These are phyloP conservation scores for Euphorbia celastroides DNA, from an alignment of 441 rosid genomes.

Conservation along the genomic window DNA sequence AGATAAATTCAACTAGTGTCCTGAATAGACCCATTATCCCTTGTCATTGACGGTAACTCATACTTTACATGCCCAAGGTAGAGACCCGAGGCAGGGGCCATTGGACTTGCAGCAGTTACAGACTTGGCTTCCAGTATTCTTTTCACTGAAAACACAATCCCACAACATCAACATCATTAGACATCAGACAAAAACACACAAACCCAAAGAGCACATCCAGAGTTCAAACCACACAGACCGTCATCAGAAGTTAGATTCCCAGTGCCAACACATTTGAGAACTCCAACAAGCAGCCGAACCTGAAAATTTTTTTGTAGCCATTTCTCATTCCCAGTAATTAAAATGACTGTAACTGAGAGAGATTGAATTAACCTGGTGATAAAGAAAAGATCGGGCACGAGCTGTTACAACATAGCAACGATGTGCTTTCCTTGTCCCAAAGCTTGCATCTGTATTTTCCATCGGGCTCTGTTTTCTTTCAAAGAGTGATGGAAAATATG, in stretches of 20 bases:
- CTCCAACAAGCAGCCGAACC: constrained; percentile 90
- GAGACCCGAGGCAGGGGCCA: constrained; percentile 91
- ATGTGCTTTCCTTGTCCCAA: constrained; percentile 60
- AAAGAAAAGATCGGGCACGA: constrained; percentile 74
- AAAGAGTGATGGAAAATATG: constrained; percentile 56
- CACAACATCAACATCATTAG: background rate
- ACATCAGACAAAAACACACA: background rate
- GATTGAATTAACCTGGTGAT: constrained; percentile 65
- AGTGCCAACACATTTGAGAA: constrained; percentile 76
- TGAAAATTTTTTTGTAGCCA: constrained; percentile 25
- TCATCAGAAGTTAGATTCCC: constrained; percentile 63
- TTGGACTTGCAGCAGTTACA: constrained; percentile 65
- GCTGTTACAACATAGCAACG: constrained; percentile 65
- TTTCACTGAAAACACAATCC: constrained; percentile 42
- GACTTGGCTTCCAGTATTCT: constrained; percentile 66
- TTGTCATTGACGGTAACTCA: constrained; percentile 37
- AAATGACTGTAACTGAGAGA: background rate
- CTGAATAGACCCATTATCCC: background rate
- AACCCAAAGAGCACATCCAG: background rate
- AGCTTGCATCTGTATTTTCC: constrained; percentile 31
- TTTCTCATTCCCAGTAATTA: background rate
- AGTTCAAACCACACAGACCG: constrained; percentile 46
- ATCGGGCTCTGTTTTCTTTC: constrained; percentile 37
- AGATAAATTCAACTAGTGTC: constrained; percentile 3
- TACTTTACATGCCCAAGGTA: constrained; percentile 81